Base-by-base conservation (phyloP, 176 grass and related monocot species). In the Alloteropsis semialata region DNA sequence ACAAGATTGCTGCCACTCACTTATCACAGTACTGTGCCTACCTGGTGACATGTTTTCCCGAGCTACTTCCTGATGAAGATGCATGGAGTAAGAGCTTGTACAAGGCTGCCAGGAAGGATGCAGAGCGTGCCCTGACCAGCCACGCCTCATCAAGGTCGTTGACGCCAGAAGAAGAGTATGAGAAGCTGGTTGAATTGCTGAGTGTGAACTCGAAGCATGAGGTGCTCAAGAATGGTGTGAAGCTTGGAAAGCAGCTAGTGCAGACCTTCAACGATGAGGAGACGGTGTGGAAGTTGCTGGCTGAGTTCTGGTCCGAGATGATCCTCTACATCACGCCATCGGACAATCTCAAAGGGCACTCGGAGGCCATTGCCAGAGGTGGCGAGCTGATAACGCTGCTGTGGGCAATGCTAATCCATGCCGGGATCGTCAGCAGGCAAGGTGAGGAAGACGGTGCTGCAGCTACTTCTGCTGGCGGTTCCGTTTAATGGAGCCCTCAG, bases 371-470 rank as follows among this genome's bases (percentile, higher is more conserved):
- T 14, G 70, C 81, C 22, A 4, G 33, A 0, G 81, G 81, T 3
- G 71, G 81, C 5, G 58, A 84, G 45, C 81, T 84, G 70, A 54
- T 84, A 5, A 84, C 81, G 15, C 57, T 83, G 8, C 43, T 83
- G 21, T 83, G 81, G 70, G 43, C 30, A 3, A 14, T 82, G 66
- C 80, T 82, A 39, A 19, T 32, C 8, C 80, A 82, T 11, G 19
- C 43, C 1, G 80, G 80, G 38, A 46, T 82, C 5, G 29, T 73
- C 28, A 19, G 12, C 0, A 44, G 62, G 19, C n/a, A n/a, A n/a
- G n/a, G n/a, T n/a, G n/a, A n/a, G n/a, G n/a, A n/a, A n/a, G n/a
- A n/a, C n/a, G n/a, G n/a, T n/a, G n/a, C n/a, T n/a, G n/a, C n/a
- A n/a, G n/a, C n/a, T n/a, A n/a, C n/a, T n/a, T n/a, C n/a, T n/a